phyloP scores from a whole-genome alignment of 495 filamentous ascomycete genomes.

The Talaromyces proteolyticus region DNA sequence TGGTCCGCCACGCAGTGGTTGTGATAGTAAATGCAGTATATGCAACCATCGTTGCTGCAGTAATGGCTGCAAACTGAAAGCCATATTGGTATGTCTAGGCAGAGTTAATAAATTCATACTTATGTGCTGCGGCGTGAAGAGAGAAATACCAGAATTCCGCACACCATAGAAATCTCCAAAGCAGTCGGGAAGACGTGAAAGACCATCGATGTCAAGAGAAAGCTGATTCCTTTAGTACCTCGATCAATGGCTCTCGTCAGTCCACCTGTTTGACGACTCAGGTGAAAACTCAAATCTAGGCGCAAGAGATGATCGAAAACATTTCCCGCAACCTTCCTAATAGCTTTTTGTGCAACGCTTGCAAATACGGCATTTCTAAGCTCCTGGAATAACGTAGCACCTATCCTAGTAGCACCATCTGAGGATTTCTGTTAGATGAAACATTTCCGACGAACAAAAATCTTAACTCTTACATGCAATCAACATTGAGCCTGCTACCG shows the following conservation, averaged over 20 bases:
- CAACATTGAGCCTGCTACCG: slow-evolving; percentile 87
- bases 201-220: slow-evolving; percentile 94
- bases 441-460: not conserved
- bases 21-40: slow-evolving; percentile 93
- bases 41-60: slow-evolving; percentile 81
- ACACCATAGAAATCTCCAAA: slow-evolving; percentile 90
- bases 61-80: slow-evolving; percentile 84
- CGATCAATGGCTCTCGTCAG: slow-evolving; percentile 92
- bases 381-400: slow-evolving; percentile 84
- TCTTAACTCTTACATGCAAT: slow-evolving; percentile 64
- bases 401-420: slow-evolving; percentile 85
- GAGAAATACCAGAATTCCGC: slow-evolving; percentile 65
- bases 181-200: slow-evolving; percentile 95
- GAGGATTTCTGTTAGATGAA: slow-evolving; percentile 1
- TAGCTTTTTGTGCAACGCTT: slow-evolving; percentile 93
- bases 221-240: slow-evolving; percentile 97
- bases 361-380: slow-evolving; percentile 93
- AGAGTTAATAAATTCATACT: slow-evolving; percentile 7
- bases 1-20: slow-evolving; percentile 94
- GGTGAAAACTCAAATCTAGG: slow-evolving; percentile 89
- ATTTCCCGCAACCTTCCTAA: slow-evolving; percentile 81
- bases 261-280: slow-evolving; percentile 89
- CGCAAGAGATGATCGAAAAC: slow-evolving; percentile 88
- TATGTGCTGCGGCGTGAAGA: not conserved
- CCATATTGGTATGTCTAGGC: slow-evolving; percentile 88